These are phyloP conservation scores for Microascus cirrosus DNA, from an alignment of 2,329 filamentous ascomycete species.

Conservation along the genomic window DNA sequence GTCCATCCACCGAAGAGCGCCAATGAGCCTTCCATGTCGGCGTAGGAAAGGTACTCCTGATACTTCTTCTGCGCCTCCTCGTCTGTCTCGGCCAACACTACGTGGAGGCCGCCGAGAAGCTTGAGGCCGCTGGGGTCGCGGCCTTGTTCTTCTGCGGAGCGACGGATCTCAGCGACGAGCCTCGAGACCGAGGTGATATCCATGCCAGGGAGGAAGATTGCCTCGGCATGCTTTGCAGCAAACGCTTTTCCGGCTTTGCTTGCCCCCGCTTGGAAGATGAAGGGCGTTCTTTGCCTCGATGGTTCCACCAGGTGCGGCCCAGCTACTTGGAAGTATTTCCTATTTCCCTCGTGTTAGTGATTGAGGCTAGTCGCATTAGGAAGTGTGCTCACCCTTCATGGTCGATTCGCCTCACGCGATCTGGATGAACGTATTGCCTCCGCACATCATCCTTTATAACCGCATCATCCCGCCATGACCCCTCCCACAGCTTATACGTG, in stretches of 20 bases:
- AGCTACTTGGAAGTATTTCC: conserved; percentile 44
- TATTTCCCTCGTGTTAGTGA: background rate
- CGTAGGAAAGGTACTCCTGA: conserved; percentile 40
- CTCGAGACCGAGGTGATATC: conserved; percentile 41
- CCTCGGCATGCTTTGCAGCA: conserved; percentile 53
- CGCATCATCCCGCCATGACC: conserved; percentile 49
- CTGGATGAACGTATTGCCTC: conserved; percentile 30
- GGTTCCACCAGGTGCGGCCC: conserved; percentile 52
- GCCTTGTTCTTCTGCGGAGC: conserved; percentile 33
- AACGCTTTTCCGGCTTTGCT: conserved; percentile 49
- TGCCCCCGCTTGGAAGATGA: conserved; percentile 54
- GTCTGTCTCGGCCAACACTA: conserved; percentile 47
- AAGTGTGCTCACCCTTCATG: conserved; percentile 35
- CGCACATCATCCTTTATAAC: conserved; percentile 42
- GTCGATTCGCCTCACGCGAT: conserved; percentile 49
- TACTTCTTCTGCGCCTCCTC: conserved; percentile 43
- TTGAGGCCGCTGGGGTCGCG: conserved; percentile 46
- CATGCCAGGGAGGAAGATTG: conserved; percentile 50
- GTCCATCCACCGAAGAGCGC: conserved; percentile 59
- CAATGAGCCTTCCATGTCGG: conserved; percentile 48
- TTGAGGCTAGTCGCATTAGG: background rate
- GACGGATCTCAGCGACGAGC: conserved; percentile 44
- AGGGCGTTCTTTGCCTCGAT: conserved; percentile 50
- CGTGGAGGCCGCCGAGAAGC: conserved; percentile 46
- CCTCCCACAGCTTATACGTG: conserved; percentile 50